Evolutionary conservation across 495 filamentous ascomycete species (phyloP), one percentile per base, ranked within the genome.

Genomic region (Lineolata rhizophorae): DNA sequence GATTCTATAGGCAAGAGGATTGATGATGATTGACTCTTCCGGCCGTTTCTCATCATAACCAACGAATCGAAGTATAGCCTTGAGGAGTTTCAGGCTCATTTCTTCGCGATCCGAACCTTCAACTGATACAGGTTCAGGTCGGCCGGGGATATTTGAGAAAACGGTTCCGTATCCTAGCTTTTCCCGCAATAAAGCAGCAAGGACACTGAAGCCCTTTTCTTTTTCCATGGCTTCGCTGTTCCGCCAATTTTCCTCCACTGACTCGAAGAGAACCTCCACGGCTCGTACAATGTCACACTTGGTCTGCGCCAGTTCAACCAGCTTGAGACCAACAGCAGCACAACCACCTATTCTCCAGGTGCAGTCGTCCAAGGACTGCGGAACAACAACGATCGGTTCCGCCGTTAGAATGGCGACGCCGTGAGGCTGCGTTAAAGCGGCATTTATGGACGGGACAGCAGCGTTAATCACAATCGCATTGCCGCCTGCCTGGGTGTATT

Each of bases 171-270:
- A 58, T 9, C 68, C 70, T 3, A 92, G 54, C 48, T 91, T 92
- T 18, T 73, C 69, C 16, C 78, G 69, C 6, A 94, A 50, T 11
- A 91, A 49, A 34, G 65, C 63, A 29, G 73, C 77, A 20, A 95
- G 57, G n/a, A 94, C 75, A 10, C 76, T 74, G 48, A 91, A 97
- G 8, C 27, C 87, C 44, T 83, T 91, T 34, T 91, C 84, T 46
- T 71, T 71, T 52, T 97, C 87, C 81, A 97, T 91, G 30, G 85
- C 84, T 52, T 97, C 87, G 43, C 90, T 95, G 40, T 94, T 95
- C 41, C 87, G 68, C 87, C 87, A 97, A 48, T 73, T 93, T 29
- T 75, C 71, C 44, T 76, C 69, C 11, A 92, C 72, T 32, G 74
- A 73, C 45, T 75, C 69, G 38, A 93, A 81, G 27, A 92, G 57